phyloP scores from a whole-genome alignment of 73 alveolate genomes.

The Paramecium octaurelia region DNA sequence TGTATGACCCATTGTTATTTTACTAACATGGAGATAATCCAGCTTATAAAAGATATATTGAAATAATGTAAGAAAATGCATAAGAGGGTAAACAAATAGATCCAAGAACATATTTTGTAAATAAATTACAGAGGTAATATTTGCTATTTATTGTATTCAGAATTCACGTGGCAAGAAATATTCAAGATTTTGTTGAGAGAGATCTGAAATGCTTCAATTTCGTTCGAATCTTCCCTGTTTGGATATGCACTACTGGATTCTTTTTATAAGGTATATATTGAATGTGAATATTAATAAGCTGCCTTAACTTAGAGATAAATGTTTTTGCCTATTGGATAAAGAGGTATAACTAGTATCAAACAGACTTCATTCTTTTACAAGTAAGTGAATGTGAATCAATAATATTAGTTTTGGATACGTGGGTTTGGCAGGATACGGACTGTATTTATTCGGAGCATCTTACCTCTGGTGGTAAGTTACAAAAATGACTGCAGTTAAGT shows the following conservation, averaged over 20 bases:
- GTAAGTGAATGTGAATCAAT: background rate
- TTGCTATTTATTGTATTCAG: background rate
- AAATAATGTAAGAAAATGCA: constrained; percentile 55
- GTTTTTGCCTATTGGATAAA: constrained; percentile 51
- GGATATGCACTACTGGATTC: constrained; percentile 56
- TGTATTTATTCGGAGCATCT: constrained; percentile 24
- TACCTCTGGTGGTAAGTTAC: constrained; percentile 57
- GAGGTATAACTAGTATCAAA: constrained; percentile 51
- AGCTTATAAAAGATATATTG: constrained; percentile 53
- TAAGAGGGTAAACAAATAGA: constrained; percentile 58
- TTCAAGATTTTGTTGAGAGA: constrained; percentile 58
- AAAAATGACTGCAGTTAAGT: constrained; percentile 46
- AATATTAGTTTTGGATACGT: background rate
- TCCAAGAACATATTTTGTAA: constrained; percentile 59
- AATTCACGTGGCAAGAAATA: constrained; percentile 49
- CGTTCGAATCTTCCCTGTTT: constrained; percentile 56
- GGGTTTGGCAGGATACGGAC: background rate
- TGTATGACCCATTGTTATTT: constrained; percentile 59
- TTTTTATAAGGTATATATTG: background rate
- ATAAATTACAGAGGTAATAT: constrained; percentile 41
- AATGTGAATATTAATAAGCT: background rate
- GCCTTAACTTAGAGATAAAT: constrained; percentile 22
- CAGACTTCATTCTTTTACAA: constrained; percentile 53
- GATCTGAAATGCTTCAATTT: constrained; percentile 55
- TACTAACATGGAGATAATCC: constrained; percentile 64